A percentile compares a stretch with the other conserved stretches of the same genome.
phyloP scores from a whole-genome alignment of 2,329 filamentous ascomycete genomes.

The Cladosporium sp. region DNA sequence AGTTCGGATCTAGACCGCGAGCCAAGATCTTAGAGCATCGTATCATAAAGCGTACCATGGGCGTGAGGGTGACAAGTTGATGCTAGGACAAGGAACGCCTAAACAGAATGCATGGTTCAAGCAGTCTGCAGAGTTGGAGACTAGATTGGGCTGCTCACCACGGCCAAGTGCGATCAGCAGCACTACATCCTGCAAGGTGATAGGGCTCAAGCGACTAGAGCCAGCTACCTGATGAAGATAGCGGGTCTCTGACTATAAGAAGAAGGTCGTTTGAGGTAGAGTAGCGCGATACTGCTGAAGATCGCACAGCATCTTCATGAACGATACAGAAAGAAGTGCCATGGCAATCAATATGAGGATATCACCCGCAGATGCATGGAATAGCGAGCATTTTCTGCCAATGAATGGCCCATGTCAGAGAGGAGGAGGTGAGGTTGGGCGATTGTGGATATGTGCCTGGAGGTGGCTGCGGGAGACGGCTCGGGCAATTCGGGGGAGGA shows the following conservation, averaged over 20 bases:
- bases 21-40: not conserved
- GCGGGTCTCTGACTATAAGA: not conserved
- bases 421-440: not conserved
- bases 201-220: not conserved
- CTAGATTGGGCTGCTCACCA: not conserved
- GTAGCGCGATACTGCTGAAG: not conserved
- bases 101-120: not conserved
- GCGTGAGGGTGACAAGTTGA: not conserved
- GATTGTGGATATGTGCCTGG: not conserved
- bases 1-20: not conserved
- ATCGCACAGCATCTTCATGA: not conserved
- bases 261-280: not conserved
- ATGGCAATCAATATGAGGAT: not conserved
- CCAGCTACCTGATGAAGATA: not conserved
- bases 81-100: not conserved
- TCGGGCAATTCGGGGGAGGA: slow-evolving; percentile 3
- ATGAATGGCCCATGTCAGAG: not conserved
- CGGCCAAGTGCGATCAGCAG: slow-evolving; percentile 3
- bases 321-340: not conserved
- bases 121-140: not conserved
- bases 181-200: not conserved
- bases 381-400: not conserved
- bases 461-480: slow-evolving; percentile 6
- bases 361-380: not conserved
- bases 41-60: not conserved